Base-by-base conservation (phyloP, 2,329 filamentous ascomycete genomes). In the Clonostachys sp. region DNA sequence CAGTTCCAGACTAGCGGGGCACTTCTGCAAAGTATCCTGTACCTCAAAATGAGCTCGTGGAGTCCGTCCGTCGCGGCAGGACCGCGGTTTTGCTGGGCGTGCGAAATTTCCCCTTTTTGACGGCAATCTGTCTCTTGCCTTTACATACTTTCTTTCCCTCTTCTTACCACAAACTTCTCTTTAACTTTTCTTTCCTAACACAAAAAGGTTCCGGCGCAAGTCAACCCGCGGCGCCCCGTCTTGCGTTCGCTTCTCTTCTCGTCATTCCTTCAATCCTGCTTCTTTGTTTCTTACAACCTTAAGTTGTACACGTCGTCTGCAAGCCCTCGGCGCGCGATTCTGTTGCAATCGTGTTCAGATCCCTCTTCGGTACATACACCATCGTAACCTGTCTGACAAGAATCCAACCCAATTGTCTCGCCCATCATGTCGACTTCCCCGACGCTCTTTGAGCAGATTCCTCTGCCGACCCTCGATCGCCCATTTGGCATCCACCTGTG, bases 401-500 rank as follows among this genome's bases (percentile, higher is more conserved):
- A 40, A 40, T 40, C 47, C 51, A 34, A 45, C 48, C 41, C 45
- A 38, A 48, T 45, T 20, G 49, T 46, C 42, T 51, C 50, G 51
- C 55, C 57, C 58, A 57, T 51, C 62, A 70, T 70, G 64, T 65
- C 61, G 45, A 54, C 61, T 45, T 64, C 72, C 48, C 63, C 72
- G 50, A 67, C 71, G 53, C 72, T 79, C 54, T 75, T 70, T 69
- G 74, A 79, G 62, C 70, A 78, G 58, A 60, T 84, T 52, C 78
- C 89, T 64, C 65, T 83, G 56, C 92, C 92, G 48, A 90, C 90
- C 52, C 78, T 97, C 69, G 91, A 96, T 66, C 84, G 88, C 55
- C 92, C 92, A 34, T 97, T 97, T 62, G 94, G 92, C 67, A 75
- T 97, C 57, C 78, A 88, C 54, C 73, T 96, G 68, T 97, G 94